Conservation (phyloP, 306 rosid species). For the Fagus crenata region DNA sequence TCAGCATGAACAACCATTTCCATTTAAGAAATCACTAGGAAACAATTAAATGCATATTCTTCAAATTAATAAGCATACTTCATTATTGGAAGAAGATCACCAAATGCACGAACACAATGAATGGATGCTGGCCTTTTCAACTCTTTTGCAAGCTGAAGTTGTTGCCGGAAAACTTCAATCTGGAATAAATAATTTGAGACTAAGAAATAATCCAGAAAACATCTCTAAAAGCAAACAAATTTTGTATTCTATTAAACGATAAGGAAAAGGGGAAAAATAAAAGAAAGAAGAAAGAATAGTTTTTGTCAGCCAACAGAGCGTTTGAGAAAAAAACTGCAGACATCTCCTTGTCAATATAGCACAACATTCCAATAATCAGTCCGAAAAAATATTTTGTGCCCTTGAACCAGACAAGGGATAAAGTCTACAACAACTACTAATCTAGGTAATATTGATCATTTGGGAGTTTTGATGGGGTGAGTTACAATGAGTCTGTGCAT, state of each 20-base stretch:
- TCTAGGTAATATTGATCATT: neutral
- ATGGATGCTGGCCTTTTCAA: conserved; percentile 81
- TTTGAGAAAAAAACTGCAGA: neutral
- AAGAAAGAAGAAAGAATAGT: neutral
- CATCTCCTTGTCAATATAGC: too few relatives aligned
- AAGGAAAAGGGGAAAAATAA: neutral
- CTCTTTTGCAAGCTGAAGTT: conserved; percentile 75
- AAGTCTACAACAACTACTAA: neutral
- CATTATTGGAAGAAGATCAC: conserved; percentile 78
- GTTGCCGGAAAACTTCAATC: conserved; percentile 75
- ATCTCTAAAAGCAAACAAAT: conserved; percentile 6
- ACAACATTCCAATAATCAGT: neutral
- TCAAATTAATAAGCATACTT: conserved; percentile 48
- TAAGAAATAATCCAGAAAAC: conserved; percentile 14
- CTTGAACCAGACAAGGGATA: neutral
- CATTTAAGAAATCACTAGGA: neutral
- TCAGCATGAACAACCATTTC: neutral
- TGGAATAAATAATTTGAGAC: conserved; percentile 29
- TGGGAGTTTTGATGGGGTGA: neutral
- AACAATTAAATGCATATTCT: neutral
- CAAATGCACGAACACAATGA: conserved; percentile 88
- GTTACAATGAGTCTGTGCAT: too few relatives aligned
- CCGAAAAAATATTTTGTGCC: neutral
- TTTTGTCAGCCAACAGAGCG: neutral
- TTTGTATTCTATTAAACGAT: neutral